Evolutionary conservation across 2,329 filamentous ascomycete species (phyloP), one percentile per base, ranked within the genome.

Genomic region (Penicillium sclerotiorum): DNA sequence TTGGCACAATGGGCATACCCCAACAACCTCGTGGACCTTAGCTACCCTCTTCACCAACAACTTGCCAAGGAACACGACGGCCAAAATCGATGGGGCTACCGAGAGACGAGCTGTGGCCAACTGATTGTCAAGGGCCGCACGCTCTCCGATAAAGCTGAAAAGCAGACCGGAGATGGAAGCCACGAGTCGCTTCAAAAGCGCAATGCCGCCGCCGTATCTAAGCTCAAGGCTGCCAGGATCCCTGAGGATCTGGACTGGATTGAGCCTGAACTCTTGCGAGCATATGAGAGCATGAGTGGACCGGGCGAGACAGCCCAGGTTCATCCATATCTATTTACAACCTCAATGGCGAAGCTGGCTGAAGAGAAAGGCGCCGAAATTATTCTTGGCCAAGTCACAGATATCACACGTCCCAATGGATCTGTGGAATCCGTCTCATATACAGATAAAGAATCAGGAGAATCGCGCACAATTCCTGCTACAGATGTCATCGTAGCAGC

Each of bases 1-100:
- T 80, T 99, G 18, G 94, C 87, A 1, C 77, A 92, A 13, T 97
- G 93, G 91, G 94, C 93, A 1, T 96, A 96, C 65, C 94, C 94
- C 0, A 78, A 77, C 49, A 87, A 83, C 62, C 84, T 97, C 32
- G 93, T 96, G 0, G 89, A 89, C 0, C 77, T 97, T 35, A 95
- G 89, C 50, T 97, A 91, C 72, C 81, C 80, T 40, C 78, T 97
- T 13, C 94, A 97, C 65, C 82, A 84, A 27, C 84, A 96, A 63
- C 79, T 99, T 11, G 89, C 93, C n/a, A 81, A 84, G 4, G 87
- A 95, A 69, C 89, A 97, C 66, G 80, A 82, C 55, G 94, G 94
- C 1, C 82, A 81, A 21, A 78, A 86, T 48, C 77, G 81, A 69
- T 99, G 94, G 93, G 94, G 93, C 0, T 97, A 97, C 64, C 80